Base-by-base conservation (phyloP, 2,329 filamentous ascomycete species). In the Penicillium rolfsii region DNA sequence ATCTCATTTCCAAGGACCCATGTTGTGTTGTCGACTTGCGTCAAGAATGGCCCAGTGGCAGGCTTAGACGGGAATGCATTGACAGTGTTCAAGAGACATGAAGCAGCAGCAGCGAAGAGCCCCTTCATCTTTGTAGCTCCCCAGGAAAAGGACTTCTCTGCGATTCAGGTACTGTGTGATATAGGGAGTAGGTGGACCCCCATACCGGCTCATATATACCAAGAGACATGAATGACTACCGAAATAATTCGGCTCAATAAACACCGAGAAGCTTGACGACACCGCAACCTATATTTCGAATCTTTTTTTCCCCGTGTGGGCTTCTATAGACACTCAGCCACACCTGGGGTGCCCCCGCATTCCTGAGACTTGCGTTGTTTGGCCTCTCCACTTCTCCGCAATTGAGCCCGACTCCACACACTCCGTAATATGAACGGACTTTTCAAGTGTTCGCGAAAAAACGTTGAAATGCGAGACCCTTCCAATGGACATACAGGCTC, bases 1-100 rank as follows among this genome's bases (percentile, higher is more conserved):
- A 78, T 60, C 16, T 73, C 71, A 61, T 79, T 80, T 2, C 78
- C 78, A 50, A 80, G 67, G 22, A 62, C 36, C 49, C 60, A 58
- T 24, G 58, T 57, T 16, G 56, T 35, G 22, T 63, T 57, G 43
- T 63, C 57, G 40, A 67, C 49, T 12, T 58, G 59, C 22, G 62
- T 57, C 14, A 67, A 58, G 46, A 67, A 67, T 19, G 64, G 62
- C 9, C 52, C 61, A 2, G 54, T n/a, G 16, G 56, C 48, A 38
- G 16, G 5, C 48, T 52, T 58, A 14, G 56, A 52, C 5, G 56
- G 56, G 11, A 52, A 28, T 2, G 56, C 56, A 35, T 54, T 38
- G 6, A 24, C 52, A 38, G 14, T 38, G 16, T 14, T 12, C n/a
- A 45, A 35, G 7, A 56, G 41, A 28, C 48, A 26, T 35, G 19